Conservation (phyloP, 2,329 filamentous ascomycete species). For the Arthroderma sp. region DNA sequence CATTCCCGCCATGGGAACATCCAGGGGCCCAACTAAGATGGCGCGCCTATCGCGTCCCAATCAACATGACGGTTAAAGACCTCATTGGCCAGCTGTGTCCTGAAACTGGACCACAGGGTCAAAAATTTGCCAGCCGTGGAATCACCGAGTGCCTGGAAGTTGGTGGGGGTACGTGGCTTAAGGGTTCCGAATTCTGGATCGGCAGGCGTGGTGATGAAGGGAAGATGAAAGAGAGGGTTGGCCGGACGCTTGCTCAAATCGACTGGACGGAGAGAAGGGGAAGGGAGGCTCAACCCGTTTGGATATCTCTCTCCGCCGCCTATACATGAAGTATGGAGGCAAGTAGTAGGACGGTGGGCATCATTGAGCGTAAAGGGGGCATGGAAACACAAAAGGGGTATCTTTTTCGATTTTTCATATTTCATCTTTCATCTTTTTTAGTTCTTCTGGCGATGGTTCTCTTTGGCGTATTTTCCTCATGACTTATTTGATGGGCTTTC, state of each 20-base stretch:
- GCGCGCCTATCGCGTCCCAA: slow-evolving; percentile 41
- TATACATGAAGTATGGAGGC: background rate
- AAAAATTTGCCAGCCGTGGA: slow-evolving; percentile 29
- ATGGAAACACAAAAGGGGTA: no score
- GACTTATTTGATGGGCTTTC: no score
- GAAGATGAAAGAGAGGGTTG: slow-evolving; percentile 30
- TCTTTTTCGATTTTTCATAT: no score
- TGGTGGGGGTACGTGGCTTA: slow-evolving; percentile 47
- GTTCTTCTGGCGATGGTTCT: no score
- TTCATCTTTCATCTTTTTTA: no score
- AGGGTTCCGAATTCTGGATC: slow-evolving; percentile 42
- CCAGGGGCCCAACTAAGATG: slow-evolving; percentile 28
- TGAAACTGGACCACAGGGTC: slow-evolving; percentile 27
- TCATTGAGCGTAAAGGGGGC: no score
- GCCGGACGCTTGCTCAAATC: slow-evolving; percentile 40
- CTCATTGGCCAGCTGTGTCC: slow-evolving; percentile 49
- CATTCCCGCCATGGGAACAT: slow-evolving; percentile 22
- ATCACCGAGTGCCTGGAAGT: slow-evolving; percentile 44
- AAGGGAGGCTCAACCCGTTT: slow-evolving; percentile 11
- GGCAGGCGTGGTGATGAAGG: slow-evolving; percentile 8
- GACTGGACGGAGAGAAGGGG: slow-evolving; percentile 42
- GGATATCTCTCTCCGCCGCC: slow-evolving; percentile 8
- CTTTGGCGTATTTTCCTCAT: no score
- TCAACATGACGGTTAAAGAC: slow-evolving; percentile 40
- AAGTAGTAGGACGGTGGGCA: no score